A percentile compares a stretch with the other conserved stretches of the same genome.
Evolutionary conservation across 139 green algal species (phyloP).

Genomic region (Chlorella sp.): DNA sequence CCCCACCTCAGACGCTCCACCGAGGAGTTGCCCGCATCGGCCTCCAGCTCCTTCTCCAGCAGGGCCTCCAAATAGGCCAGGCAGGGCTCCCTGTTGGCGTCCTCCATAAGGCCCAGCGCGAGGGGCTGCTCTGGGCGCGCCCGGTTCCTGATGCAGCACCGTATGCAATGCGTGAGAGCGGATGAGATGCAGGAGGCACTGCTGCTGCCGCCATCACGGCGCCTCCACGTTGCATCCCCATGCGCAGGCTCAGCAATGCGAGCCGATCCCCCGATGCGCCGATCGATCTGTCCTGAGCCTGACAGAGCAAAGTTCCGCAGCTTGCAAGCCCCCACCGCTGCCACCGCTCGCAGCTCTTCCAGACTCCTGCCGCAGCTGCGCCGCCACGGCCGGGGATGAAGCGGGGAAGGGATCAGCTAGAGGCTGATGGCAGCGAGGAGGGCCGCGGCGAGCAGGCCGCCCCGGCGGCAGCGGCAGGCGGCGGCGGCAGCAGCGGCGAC

Average conservation of each 20-base stretch:
- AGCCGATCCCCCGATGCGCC: no score
- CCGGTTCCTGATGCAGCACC: no score
- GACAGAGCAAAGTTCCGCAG: no score
- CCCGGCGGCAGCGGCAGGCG: neutral
- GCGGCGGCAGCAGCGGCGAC: neutral
- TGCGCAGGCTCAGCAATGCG: no score
- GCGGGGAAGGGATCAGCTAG: conserved; percentile 12
- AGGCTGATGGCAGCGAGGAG: neutral
- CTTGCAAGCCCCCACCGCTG: neutral
- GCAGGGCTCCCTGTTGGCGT: neutral
- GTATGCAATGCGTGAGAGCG: no score
- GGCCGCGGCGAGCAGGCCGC: neutral
- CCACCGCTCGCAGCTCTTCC: neutral
- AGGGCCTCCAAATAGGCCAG: conserved; percentile 3
- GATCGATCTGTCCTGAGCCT: no score
- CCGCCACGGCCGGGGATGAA: neutral
- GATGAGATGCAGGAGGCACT: no score
- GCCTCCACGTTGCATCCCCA: no score
- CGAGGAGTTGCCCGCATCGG: neutral
- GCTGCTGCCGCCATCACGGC: no score
- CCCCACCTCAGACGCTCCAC: neutral
- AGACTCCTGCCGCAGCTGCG: no score
- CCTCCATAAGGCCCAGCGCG: neutral
- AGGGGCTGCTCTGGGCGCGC: no score
- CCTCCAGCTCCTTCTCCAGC: neutral